Evolutionary conservation across 345 rosid species (phyloP), one percentile per base, ranked within the genome.

Genomic region (Anastatica hierochuntica): DNA sequence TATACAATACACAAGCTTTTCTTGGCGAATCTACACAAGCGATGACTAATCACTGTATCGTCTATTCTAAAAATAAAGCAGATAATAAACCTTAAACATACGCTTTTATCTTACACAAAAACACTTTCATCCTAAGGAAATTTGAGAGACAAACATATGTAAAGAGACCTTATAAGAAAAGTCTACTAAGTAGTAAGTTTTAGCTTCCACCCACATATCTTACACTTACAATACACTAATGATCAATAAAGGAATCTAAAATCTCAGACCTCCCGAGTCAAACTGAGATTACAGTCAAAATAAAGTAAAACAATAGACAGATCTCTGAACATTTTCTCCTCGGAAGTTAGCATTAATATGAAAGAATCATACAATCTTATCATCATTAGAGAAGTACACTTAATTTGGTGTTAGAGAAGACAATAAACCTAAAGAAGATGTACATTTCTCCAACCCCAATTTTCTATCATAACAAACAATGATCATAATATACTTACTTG

Each of bases 271-370:
- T 17, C 19, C 14, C 10, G 26, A 64, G 61, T 54, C 40, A 56
- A 56, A 49, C 23, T 40, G 50, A 23, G 30, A 65, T 56, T 3
- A 42, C 40, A 50, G 41, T 57, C 20, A 65, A 58, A 31, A 29
- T 8, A 43, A 38, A 57, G 46, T 57, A 34, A 26, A 62, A 63
- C 31, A 13, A 53, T 12, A 16, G 27, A 36, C 46, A 59, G 60
- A 67, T 67, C 61, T 60, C 56, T n/a, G n/a, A 53, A 24, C 33
- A 5, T 38, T 16, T 37, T 17, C 20, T 2, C n/a, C 29, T 13
- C n/a, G 36, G 18, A 45, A 44, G 23, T 45, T 59, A 49, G 14
- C n/a, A 58, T 20, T 17, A 66, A 19, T 58, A 53, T 66, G n/a
- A 58, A 16, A 42, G 37, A 43, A 43, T 18, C 62, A 39, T 16